Base-by-base conservation (phyloP, 1,139 yeast genomes). In the Hansenula sp. region DNA sequence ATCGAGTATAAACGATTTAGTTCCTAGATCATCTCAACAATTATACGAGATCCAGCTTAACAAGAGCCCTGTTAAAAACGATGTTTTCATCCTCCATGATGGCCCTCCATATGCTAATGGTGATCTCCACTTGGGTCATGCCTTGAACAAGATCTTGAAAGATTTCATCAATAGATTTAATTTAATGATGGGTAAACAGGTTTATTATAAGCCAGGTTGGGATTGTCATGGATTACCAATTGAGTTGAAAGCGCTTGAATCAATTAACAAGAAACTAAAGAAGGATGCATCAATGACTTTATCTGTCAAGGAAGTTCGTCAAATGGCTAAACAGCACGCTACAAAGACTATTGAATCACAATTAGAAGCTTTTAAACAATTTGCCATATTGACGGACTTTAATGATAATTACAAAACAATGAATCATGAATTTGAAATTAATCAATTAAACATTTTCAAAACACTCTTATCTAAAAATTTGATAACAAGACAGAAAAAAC, bases 41-140 rank as follows among this genome's bases (percentile, higher is more conserved):
- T 50, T 69, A 1, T 65, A 66, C 43, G 47, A 48, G n/a, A 35
- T 49, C 14, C 70, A 66, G 34, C 53, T 59, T 27, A 41, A 51
- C 4, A 47, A 44, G 12, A 58, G 61, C 37, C 40, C 56, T 3
- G 40, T 77, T 57, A 51, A 44, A 42, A 55, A 63, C 1, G 61
- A 66, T 22, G 50, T 68, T n/a, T 88, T 87, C 51, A 72, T 84
- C 1, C 66, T 92, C 4, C 97, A 90, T 52, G 99, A 92, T 63
- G 99, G 99, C 0, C 99, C 99, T 0, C 99, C 99, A 0, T 92
- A 90, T 63, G 97, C 98, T 12, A 92, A 92, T 58, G 98, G 97
- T 5, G 88, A 83, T 46, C 67, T 92, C 21, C 99, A 92, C 59
- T 63, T 90, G 45, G 99, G 99, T 1, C 99, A 92, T 63, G 90